A percentile compares a stretch with the other conserved stretches of the same genome.
These are phyloP conservation scores for Boletus tomentosulus DNA, from an alignment of 768 basidiomycete species.

Conservation along the genomic window DNA sequence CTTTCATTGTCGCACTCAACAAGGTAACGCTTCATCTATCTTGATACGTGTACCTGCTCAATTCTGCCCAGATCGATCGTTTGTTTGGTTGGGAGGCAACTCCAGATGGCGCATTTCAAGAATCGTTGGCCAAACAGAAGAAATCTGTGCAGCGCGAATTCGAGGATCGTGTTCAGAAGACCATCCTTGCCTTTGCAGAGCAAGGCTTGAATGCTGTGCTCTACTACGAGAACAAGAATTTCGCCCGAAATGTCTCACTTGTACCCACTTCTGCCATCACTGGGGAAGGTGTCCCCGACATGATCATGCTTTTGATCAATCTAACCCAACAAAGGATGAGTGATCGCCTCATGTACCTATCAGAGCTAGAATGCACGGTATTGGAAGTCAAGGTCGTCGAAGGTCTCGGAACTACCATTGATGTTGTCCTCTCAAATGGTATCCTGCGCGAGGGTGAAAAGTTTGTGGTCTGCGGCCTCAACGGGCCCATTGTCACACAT, in stretches of 20 bases:
- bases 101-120: constrained; percentile 88
- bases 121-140: constrained; percentile 81
- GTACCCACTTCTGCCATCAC: constrained; percentile 98
- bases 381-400: constrained; percentile 99
- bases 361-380: constrained; percentile 95
- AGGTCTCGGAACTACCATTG: constrained; percentile 95
- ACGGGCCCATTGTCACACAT: constrained; percentile 95
- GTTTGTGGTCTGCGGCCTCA: constrained; percentile 94
- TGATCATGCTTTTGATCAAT: constrained; percentile 98
- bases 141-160: constrained; percentile 84
- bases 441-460: constrained; percentile 86
- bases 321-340: constrained; percentile 98
- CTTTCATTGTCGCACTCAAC: constrained; percentile 98
- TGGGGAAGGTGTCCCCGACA: constrained; percentile 97
- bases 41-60: constrained; percentile 8
- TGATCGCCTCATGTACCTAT: constrained; percentile 95
- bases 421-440: constrained; percentile 94
- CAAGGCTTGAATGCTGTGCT: constrained; percentile 93
- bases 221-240: constrained; percentile 97
- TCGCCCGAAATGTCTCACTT: constrained; percentile 89
- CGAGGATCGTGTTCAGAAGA: constrained; percentile 80
- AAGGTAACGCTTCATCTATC: constrained; percentile 50
- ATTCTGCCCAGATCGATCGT: constrained; percentile 77
- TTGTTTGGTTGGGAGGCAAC: constrained; percentile 93
- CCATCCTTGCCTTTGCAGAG: constrained; percentile 92